Evolutionary conservation across 768 basidiomycete species (phyloP), one percentile per base, ranked within the genome.

Genomic region (Auriscalpium orientale): DNA sequence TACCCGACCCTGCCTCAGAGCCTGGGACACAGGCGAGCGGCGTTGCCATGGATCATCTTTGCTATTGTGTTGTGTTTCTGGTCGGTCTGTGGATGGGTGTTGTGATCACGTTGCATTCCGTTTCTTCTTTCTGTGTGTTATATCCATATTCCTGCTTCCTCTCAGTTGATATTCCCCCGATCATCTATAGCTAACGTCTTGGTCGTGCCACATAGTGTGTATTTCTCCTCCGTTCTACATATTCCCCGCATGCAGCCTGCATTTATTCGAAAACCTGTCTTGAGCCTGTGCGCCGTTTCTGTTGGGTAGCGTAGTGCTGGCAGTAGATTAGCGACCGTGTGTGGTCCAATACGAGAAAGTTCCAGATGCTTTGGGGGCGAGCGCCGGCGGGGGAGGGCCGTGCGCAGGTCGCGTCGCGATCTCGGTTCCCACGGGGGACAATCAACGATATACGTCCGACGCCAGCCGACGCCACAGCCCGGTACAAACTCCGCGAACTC

Each of bases 41-140:
- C 28, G 28, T 28, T 28, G 28, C 28, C 28, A 28, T 28, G 28
- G 28, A 28, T 28, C 4, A 28, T 55, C 47, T 34, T 43, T 54
- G 20, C 43, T 37, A 37, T 38, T 47, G 33, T 58, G 57, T 60
- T 60, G 59, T 50, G 5, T 5, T 28, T 28, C 28, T 28, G 28
- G 28, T 28, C 4, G 28, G 28, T n/a, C n/a, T n/a, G n/a, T 28
- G 28, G 28, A 28, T 7, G 28, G 28, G 28, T 28, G 7, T 28
- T 28, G 28, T 28, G 28, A 28, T 28, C 28, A 2, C 28, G 1
- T 28, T 28, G 28, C 28, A 28, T 28, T 28, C 28, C 28, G 7
- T 28, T 28, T 28, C 28, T 28, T 8, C 40, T 15, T 43, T 7
- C 40, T 8, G 9, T 43, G 40, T 43, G 13, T 43, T 13, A 43